Percentiles rank a stretch among this genome's conserved stretches.
Evolutionary conservation across 768 basidiomycete species (phyloP).

Genomic region (Suillus bovinus): DNA sequence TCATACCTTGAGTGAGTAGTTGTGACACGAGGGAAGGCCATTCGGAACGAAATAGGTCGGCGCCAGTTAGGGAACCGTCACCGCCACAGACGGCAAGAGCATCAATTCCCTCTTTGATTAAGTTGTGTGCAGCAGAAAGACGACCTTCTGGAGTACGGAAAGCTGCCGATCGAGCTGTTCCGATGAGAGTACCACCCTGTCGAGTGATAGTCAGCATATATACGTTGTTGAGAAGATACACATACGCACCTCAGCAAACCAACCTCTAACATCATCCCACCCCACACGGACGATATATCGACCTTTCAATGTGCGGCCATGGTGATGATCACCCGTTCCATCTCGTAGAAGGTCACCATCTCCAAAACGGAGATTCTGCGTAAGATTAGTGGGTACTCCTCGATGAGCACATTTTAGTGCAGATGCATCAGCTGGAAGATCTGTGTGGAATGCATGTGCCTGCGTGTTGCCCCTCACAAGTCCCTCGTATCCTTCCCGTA

Average conservation of each 20-base stretch:
- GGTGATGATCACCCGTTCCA: slow-evolving; percentile 72
- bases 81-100: slow-evolving; percentile 97
- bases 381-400: slow-evolving; percentile 39
- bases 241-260: slow-evolving; percentile 80
- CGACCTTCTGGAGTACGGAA: slow-evolving; percentile 91
- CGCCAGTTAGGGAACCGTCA: slow-evolving; percentile 95
- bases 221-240: neutral
- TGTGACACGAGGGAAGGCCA: slow-evolving; percentile 86
- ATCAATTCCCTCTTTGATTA: slow-evolving; percentile 96
- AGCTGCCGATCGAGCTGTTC: slow-evolving; percentile 82
- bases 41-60: slow-evolving; percentile 90
- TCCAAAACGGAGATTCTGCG: slow-evolving; percentile 81
- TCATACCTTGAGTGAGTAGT: slow-evolving; percentile 69
- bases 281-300: slow-evolving; percentile 94
- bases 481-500: slow-evolving; percentile 98
- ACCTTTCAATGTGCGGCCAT: slow-evolving; percentile 79
- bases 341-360: slow-evolving; percentile 77
- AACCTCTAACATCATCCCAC: slow-evolving; percentile 97
- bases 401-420: slow-evolving; percentile 16
- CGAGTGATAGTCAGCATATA: neutral
- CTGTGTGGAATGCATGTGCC: slow-evolving; percentile 24
- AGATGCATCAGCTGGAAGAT: slow-evolving; percentile 31
- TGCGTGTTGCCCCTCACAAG: slow-evolving; percentile 88
- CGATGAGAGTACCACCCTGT: slow-evolving; percentile 93
- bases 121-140: slow-evolving; percentile 82